These are phyloP conservation scores for Saccharata proteae DNA, from an alignment of 2,329 filamentous ascomycete species.

Conservation along the genomic window DNA sequence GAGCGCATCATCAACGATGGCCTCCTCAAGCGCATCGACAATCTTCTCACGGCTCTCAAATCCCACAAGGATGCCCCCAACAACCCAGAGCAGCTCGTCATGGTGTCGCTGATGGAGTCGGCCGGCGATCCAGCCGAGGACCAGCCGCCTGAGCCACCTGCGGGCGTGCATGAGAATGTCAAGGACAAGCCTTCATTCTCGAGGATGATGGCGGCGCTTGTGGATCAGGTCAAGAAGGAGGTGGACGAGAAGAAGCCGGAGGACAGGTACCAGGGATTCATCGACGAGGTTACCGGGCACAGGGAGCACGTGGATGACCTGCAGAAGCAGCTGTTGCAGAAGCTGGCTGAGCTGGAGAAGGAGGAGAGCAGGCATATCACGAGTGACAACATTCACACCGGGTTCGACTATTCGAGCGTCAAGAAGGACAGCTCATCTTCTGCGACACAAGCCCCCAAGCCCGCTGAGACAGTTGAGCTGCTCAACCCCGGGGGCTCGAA, in stretches of 20 bases:
- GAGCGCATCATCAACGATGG: slow-evolving; percentile 89
- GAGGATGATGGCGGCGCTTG: slow-evolving; percentile 94
- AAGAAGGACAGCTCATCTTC: slow-evolving; percentile 19
- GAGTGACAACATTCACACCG: slow-evolving; percentile 75
- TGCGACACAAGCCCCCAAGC: slow-evolving; percentile 12
- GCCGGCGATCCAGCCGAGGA: slow-evolving; percentile 59
- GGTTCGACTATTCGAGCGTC: slow-evolving; percentile 80
- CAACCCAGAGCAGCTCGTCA: slow-evolving; percentile 60
- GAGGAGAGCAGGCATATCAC: slow-evolving; percentile 86
- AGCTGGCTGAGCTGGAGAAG: slow-evolving; percentile 71
- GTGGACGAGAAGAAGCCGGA: slow-evolving; percentile 64
- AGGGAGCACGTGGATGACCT: slow-evolving; percentile 64
- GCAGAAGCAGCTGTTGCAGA: slow-evolving; percentile 60
- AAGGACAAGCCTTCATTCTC: slow-evolving; percentile 74
- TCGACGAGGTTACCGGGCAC: slow-evolving; percentile 66
- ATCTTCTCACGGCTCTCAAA: slow-evolving; percentile 62
- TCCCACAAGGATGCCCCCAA: slow-evolving; percentile 58
- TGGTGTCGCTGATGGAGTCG: slow-evolving; percentile 77
- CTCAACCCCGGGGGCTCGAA: slow-evolving; percentile 51
- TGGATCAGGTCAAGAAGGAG: slow-evolving; percentile 84
- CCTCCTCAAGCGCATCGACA: slow-evolving; percentile 70
- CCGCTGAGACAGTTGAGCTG: slow-evolving; percentile 47
- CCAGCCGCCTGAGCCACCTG: slow-evolving; percentile 63
- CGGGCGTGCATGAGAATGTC: slow-evolving; percentile 64
- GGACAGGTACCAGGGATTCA: slow-evolving; percentile 59